These are phyloP conservation scores for Parastagonospora avenae DNA, from an alignment of 2,329 filamentous ascomycete species.

Conservation along the genomic window DNA sequence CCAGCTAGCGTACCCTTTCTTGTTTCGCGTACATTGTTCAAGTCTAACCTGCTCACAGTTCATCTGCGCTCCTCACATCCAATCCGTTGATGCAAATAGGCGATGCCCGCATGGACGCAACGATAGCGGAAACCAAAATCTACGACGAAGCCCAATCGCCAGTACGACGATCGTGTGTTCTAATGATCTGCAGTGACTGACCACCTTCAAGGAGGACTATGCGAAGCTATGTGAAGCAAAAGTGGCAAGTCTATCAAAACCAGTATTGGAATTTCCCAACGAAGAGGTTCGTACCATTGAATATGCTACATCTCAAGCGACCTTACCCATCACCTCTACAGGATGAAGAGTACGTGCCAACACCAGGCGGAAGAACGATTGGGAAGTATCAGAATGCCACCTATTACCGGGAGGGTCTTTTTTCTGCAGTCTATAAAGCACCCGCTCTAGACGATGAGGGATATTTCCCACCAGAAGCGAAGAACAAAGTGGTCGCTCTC, in stretches of 20 bases:
- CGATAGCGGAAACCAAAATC: conserved; percentile 68
- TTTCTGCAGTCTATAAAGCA: conserved; percentile 81
- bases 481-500: conserved; percentile 64
- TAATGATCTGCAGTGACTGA: conserved; percentile 13
- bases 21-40: not conserved
- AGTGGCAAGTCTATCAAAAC: conserved; percentile 21
- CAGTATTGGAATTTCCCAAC: conserved; percentile 29
- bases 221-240: conserved; percentile 32
- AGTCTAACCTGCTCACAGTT: conserved; percentile 43
- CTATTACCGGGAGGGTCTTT: conserved; percentile 70
- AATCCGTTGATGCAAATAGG: conserved; percentile 52
- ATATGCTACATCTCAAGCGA: too few species aligned
- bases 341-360: conserved; percentile 41
- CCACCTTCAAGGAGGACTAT: conserved; percentile 41
- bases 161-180: conserved; percentile 49
- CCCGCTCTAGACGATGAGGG: conserved; percentile 46
- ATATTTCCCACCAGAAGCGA: conserved; percentile 30
- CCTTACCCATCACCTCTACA: conserved; percentile 9
- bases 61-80: conserved; percentile 54
- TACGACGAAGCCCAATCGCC: conserved; percentile 63
- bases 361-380: conserved; percentile 50
- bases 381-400: conserved; percentile 63
- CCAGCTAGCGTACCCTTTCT: too few species aligned
- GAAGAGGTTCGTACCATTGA: conserved; percentile 21
- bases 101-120: conserved; percentile 64